These are phyloP conservation scores for Wickerhamomyces chambardii DNA, from an alignment of 805 yeast genomes.

Conservation along the genomic window DNA sequence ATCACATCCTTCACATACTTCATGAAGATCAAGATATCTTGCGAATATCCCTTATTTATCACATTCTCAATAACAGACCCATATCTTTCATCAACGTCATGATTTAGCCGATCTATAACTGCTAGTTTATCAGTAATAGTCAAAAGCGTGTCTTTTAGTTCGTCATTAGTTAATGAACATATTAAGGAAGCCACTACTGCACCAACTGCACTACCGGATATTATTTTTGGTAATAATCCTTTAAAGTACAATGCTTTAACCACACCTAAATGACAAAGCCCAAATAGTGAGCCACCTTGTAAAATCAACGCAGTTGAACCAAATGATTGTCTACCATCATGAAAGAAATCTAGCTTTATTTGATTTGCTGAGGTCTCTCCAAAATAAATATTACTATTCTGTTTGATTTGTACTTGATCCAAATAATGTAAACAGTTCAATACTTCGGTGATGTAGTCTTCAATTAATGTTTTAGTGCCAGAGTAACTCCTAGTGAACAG, in stretches of 20 bases:
- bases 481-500: slow-evolving; percentile 74
- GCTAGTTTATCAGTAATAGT: slow-evolving; percentile 32
- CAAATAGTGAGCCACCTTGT: slow-evolving; percentile 94
- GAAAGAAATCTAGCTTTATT: slow-evolving; percentile 66
- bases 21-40: slow-evolving; percentile 72
- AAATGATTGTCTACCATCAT: slow-evolving; percentile 76
- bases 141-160: slow-evolving; percentile 36
- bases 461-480: slow-evolving; percentile 86
- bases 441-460: slow-evolving; percentile 77
- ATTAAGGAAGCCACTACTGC: slow-evolving; percentile 86
- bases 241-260: slow-evolving; percentile 73
- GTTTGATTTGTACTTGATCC: slow-evolving; percentile 22
- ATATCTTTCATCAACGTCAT: slow-evolving; percentile 47
- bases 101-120: slow-evolving; percentile 33
- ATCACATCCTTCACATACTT: slow-evolving; percentile 68
- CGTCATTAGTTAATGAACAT: slow-evolving; percentile 64
- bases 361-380: slow-evolving; percentile 27
- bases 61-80: slow-evolving; percentile 72
- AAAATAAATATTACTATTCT: slow-evolving; percentile 19
- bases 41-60: slow-evolving; percentile 73
- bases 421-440: slow-evolving; percentile 56
- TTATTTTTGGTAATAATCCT: slow-evolving; percentile 71
- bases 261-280: slow-evolving; percentile 90
- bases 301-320: slow-evolving; percentile 87
- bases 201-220: slow-evolving; percentile 91